These are phyloP conservation scores for Anastatica hierochuntica DNA, from an alignment of 345 rosid species.

Conservation along the genomic window DNA sequence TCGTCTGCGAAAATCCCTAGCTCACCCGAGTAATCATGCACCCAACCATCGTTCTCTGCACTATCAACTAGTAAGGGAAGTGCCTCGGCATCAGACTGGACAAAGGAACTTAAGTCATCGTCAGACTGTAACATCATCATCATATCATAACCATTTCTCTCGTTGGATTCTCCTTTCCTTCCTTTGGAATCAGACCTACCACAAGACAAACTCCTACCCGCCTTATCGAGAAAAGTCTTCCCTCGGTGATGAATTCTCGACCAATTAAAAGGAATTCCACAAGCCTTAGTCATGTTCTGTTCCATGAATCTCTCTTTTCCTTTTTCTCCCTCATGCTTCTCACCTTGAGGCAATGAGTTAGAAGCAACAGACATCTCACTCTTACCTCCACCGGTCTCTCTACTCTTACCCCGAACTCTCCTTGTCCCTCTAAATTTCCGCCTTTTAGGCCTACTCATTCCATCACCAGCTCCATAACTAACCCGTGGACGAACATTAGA, in stretches of 20 bases:
- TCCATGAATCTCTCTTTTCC: constrained; percentile 44
- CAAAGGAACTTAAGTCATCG: constrained; percentile 48
- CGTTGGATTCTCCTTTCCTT: constrained; percentile 50
- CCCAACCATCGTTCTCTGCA: constrained; percentile 61
- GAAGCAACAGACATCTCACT: constrained; percentile 87
- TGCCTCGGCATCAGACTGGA: constrained; percentile 58
- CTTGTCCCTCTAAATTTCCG: constrained; percentile 64
- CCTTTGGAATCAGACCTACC: constrained; percentile 69
- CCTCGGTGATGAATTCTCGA: constrained; percentile 88
- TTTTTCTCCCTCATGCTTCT: constrained; percentile 39
- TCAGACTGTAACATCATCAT: constrained; percentile 50
- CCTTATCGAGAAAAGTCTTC: constrained; percentile 79
- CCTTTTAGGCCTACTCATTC: constrained; percentile 47
- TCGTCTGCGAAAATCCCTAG: constrained; percentile 85
- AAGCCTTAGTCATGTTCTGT: constrained; percentile 46
- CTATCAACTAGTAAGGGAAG: constrained; percentile 81
- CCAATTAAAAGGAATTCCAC: constrained; percentile 99
- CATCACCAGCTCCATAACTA: constrained; percentile 32
- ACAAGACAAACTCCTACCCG: constrained; percentile 95
- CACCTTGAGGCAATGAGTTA: constrained; percentile 58
- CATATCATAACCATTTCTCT: constrained; percentile 51
- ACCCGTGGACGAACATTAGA: constrained; percentile 48
- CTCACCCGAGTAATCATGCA: constrained; percentile 91
- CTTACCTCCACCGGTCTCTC: constrained; percentile 45
- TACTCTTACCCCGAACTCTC: constrained; percentile 40